Conservation (phyloP, 257 asterid species). For the Sherardia arvensis region DNA sequence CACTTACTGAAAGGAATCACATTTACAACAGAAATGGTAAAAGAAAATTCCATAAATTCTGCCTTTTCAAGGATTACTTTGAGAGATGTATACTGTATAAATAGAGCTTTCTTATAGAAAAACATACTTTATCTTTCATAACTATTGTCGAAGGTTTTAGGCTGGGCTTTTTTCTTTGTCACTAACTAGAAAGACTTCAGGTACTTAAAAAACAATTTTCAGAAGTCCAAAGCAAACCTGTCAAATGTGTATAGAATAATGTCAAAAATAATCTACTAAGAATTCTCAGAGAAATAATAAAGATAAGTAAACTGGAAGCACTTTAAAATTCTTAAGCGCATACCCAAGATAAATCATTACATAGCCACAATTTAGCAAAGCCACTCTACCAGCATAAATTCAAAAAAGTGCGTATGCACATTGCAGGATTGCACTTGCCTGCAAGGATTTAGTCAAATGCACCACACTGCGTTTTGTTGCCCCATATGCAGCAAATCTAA, state of each 20-base stretch:
- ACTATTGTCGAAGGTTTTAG: not conserved
- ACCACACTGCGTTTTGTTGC: conserved; percentile 98
- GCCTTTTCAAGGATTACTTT: not conserved
- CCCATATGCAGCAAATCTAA: conserved; percentile 97
- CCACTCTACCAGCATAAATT: not conserved
- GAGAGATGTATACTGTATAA: not conserved
- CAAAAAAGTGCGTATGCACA: not conserved
- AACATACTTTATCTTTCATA: not conserved
- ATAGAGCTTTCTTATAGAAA: not conserved
- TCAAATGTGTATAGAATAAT: not conserved
- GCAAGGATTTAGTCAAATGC: conserved; percentile 91
- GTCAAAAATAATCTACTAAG: not conserved
- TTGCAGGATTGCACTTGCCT: conserved; percentile 37
- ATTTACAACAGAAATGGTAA: not conserved
- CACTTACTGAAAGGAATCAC: not conserved
- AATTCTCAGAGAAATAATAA: not conserved
- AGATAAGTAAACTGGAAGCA: not conserved
- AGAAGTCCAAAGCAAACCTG: not conserved
- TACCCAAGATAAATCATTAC: not conserved
- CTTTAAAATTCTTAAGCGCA: not conserved
- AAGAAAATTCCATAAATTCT: not conserved
- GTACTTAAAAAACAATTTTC: not conserved
- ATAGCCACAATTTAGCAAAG: not conserved
- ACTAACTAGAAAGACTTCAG: not conserved
- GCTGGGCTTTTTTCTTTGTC: not conserved